phyloP scores from a whole-genome alignment of 1,284 basidiomycete genomes.

The Sporisorium reilianum region DNA sequence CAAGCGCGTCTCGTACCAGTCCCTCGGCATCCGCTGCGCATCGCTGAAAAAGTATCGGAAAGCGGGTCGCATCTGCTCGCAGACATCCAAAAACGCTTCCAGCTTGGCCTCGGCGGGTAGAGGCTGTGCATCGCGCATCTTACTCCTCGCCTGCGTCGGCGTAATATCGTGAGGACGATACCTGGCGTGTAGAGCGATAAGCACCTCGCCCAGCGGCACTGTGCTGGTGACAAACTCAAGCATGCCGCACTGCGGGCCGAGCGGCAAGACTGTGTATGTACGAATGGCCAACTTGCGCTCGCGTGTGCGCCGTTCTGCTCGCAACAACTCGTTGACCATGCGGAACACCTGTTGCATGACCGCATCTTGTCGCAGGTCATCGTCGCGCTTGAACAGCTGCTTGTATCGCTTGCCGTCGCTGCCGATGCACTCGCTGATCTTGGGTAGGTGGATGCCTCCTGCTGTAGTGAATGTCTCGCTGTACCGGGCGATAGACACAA shows the following conservation, averaged over 20 bases:
- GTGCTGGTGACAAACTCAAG: conserved; percentile 93
- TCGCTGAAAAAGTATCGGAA: conserved; percentile 96
- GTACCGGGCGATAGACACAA: conserved; percentile 76
- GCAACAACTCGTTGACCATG: conserved; percentile 84
- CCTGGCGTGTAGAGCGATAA: conserved; percentile 75
- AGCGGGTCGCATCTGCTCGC: conserved; percentile 80
- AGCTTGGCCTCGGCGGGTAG: conserved; percentile 43
- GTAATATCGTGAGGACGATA: conserved; percentile 46
- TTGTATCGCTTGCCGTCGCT: conserved; percentile 79
- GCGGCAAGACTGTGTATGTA: conserved; percentile 88
- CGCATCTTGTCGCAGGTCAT: conserved; percentile 93
- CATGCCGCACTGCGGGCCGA: conserved; percentile 84
- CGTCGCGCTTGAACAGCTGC: conserved; percentile 93
- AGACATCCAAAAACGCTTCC: conserved; percentile 74
- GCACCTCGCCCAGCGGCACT: conserved; percentile 76
- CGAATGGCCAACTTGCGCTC: conserved; percentile 81
- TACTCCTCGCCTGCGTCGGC: conserved; percentile 42
- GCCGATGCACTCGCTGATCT: conserved; percentile 81
- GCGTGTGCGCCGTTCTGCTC: conserved; percentile 80
- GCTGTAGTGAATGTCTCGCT: conserved; percentile 75
- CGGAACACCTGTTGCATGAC: conserved; percentile 99
- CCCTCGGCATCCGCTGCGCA: conserved; percentile 83
- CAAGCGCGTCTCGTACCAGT: conserved; percentile 93
- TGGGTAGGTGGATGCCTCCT: conserved; percentile 86
- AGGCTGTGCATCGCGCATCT: conserved; percentile 37